Evolutionary conservation across 768 basidiomycete genomes (phyloP), one percentile per base, ranked within the genome.

Genomic region (Collybia sp.): DNA sequence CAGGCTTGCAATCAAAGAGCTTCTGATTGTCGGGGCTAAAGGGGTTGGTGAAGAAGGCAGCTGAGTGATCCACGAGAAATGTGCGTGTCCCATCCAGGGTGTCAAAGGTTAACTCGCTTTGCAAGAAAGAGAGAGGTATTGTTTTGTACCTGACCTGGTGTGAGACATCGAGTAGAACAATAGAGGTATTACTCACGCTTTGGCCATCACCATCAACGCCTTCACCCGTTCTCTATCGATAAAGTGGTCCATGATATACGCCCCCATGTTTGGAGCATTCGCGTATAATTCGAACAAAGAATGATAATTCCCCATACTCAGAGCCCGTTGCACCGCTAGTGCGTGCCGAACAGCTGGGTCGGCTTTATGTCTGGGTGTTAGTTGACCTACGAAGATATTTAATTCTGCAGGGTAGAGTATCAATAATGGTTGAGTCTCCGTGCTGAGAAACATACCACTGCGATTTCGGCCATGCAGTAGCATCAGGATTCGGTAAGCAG

Each of bases 241-340:
- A 64, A 98, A 97, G 64, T 97, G 93, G 67, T 98, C 96, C 91
- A 99, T 96, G 59, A 99, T 93, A 65, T 98, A 98, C 44, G 82
- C 93, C 33, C 93, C 92, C 96, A 98, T 98, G 60, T 95, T 93
- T 19, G 93, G 93, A 37, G 92, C 91, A 44, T 73, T 73, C 57
- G 78, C 57, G 67, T 90, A 98, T 47, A 93, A 69, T 45, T 82
- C 80, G 70, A 98, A 98, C 55, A 99, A 76, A 35, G 82, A 77
- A 65, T 93, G 90, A 67, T 98, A 99, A 63, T 98, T 99, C 60
- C 88, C 89, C 68, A 89, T 89, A 39, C 93, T 81, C 48, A 93
- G 66, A 15, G 93, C 89, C 43, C 87, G 83, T 62, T 93, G 93
- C 47, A 97, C 93, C 43, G 73, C 74, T 48, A 98, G 76, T 43